A percentile compares a stretch with the other conserved stretches of the same genome.
Evolutionary conservation across 805 yeast genomes (phyloP).

Genomic region (Saturnispora zaruensis): DNA sequence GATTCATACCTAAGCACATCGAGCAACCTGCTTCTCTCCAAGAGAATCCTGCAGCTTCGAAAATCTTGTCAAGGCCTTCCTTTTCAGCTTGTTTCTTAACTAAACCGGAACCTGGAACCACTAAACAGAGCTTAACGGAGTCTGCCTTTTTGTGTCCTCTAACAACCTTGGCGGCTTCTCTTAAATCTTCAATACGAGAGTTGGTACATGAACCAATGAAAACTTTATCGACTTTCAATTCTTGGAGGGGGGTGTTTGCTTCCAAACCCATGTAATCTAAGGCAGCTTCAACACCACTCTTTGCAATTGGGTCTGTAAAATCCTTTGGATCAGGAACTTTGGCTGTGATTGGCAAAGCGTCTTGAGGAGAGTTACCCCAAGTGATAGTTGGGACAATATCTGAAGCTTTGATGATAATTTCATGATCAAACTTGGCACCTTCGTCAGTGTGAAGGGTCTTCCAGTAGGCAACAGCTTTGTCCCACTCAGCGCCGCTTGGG

Average conservation of each 20-base stretch:
- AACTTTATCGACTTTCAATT: conserved; percentile 81
- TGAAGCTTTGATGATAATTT: conserved; percentile 67
- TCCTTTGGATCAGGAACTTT: conserved; percentile 83
- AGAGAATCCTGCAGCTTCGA: conserved; percentile 86
- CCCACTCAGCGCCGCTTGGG: conserved; percentile 93
- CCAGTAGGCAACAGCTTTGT: conserved; percentile 90
- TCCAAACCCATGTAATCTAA: conserved; percentile 84
- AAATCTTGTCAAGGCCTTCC: conserved; percentile 90
- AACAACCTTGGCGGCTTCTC: conserved; percentile 91
- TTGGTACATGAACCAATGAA: conserved; percentile 98
- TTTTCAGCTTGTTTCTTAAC: conserved; percentile 89
- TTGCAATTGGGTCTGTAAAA: conserved; percentile 62
- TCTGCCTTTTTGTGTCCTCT: conserved; percentile 83
- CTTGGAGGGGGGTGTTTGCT: conserved; percentile 71
- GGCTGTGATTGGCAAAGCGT: conserved; percentile 91
- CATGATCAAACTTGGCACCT: conserved; percentile 83
- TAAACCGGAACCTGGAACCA: conserved; percentile 96
- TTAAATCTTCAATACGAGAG: conserved; percentile 92
- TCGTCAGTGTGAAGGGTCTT: conserved; percentile 77
- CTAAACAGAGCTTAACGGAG: conserved; percentile 71
- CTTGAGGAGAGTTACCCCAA: conserved; percentile 99
- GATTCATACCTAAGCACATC: conserved; percentile 99
- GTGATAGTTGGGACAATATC: conserved; percentile 95
- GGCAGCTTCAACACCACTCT: conserved; percentile 84
- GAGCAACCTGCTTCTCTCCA: conserved; percentile 99